Base-by-base conservation (phyloP, 345 rosid genomes). In the Rhizophora apiculata region DNA sequence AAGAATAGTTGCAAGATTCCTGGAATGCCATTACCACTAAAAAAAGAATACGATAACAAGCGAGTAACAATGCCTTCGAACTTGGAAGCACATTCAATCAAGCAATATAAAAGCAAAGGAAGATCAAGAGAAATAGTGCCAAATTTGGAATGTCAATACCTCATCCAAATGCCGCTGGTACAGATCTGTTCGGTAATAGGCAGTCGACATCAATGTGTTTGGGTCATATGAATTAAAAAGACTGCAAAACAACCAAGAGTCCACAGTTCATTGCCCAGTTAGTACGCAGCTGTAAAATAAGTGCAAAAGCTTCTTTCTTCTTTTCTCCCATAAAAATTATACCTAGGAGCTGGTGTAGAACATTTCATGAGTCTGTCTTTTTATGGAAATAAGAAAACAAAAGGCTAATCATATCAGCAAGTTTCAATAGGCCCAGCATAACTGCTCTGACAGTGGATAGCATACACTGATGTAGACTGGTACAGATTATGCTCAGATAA, bases 181-280 rank as follows among this genome's bases (percentile, higher is more conserved):
- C 64, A 89, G 75, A 85, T 95, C 91, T 62, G 87, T 92, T 32
- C 92, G 86, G 81, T 87, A 84, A 74, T 82, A 95, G 43, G 99
- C 96, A 68, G 88, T 95, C 57, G 98, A 95, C 96, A 92, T 86
- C 79, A 95, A 80, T 69, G 68, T 62, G 75, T 72, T 86, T 30
- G 90, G 94, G 78, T 92, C 82, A 55, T 88, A 92, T 16, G 94
- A 90, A 81, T 81, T 82, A 76, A 95, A 95, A 43, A 95, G 87
- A 78, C 98, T 92, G 94, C 85, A 85, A 71, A 76, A 64, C 2
- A 36, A 53, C 30, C 29, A 13, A 8, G 3, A 49, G 2, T 30
- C 6, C 4, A 26, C 56, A 55, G 30, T 37, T 26, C 55, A 63
- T 63, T 29, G 8, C 21, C 68, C 30, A 31, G 1, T 9, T 34